These are phyloP conservation scores for Fusarium nurragi DNA, from an alignment of 2,329 filamentous ascomycete species.

Conservation along the genomic window DNA sequence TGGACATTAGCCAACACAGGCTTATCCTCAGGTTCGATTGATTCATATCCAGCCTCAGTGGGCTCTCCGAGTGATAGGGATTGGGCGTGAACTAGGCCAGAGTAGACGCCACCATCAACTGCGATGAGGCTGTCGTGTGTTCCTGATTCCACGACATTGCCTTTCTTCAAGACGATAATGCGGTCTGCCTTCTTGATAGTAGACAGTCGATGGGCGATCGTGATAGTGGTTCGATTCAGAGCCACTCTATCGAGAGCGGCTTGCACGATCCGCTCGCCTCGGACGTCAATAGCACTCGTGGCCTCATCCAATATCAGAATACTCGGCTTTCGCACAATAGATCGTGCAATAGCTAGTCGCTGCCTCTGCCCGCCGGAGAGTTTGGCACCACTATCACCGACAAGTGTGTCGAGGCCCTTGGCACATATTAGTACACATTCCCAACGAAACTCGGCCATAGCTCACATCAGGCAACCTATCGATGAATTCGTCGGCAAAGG, in stretches of 20 bases:
- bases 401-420: slow-evolving; percentile 75
- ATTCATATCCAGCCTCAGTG: slow-evolving; percentile 48
- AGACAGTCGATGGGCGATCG: slow-evolving; percentile 78
- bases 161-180: slow-evolving; percentile 79
- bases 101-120: slow-evolving; percentile 70
- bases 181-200: slow-evolving; percentile 81
- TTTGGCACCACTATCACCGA: slow-evolving; percentile 81
- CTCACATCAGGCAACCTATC: slow-evolving; percentile 65
- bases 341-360: slow-evolving; percentile 79
- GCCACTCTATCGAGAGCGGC: slow-evolving; percentile 70
- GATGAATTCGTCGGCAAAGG: slow-evolving; percentile 76
- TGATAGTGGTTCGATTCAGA: slow-evolving; percentile 72
- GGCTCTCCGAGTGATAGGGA: slow-evolving; percentile 64
- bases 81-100: slow-evolving; percentile 72
- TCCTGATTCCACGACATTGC: slow-evolving; percentile 76
- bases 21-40: slow-evolving; percentile 54
- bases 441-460: not conserved
- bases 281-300: slow-evolving; percentile 70
- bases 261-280: slow-evolving; percentile 69
- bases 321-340: slow-evolving; percentile 75
- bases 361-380: slow-evolving; percentile 89
- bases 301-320: slow-evolving; percentile 83
- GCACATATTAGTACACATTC: slow-evolving; percentile 15
- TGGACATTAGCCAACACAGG: slow-evolving; percentile 56
- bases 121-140: slow-evolving; percentile 77